Base-by-base conservation (phyloP, 106 monocot species). In the Alisma plantagoaquatica region DNA sequence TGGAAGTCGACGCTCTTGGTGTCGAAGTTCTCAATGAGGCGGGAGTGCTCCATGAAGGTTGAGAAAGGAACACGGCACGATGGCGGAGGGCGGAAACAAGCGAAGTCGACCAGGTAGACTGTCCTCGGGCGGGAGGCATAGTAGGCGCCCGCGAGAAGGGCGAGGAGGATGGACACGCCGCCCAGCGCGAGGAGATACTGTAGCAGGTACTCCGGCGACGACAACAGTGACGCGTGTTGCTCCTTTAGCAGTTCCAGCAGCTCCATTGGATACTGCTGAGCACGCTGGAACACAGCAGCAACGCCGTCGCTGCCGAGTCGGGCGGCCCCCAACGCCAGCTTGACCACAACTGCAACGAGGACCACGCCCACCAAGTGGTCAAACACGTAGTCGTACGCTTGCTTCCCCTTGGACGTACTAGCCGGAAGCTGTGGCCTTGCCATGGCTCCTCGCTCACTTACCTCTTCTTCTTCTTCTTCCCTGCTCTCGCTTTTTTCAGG, bases 391-490 rank as follows among this genome's bases (percentile, higher is more conserved):
- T 79, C 80, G 68, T 80, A 91, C 1, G 83, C 84, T 17, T 79
- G 56, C 53, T 81, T 85, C 32, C n/a, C n/a, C n/a, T n/a, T n/a
- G n/a, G n/a, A 85, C 91, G 60, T 91, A 78, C 58, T 77, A 87
- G 77, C 49, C 35, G 14, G 35, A 38, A 38, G 6, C 9, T 7
- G 35, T 14, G 35, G 35, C 9, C 6, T 6, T 6, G 14, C 9
- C 14, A 38, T 38, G 35, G 35, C 9, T 7, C n/a, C 9, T 38
- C 9, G 35, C 14, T 6, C 6, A 38, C 9, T 6, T 14, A 38
- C 14, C 14, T 38, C 35, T 38, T 38, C 9, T 38, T 38, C 35
- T 38, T 38, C 35, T 14, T 38, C 14, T 14, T 7, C 35, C 14
- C 35, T 38, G 35, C 35, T 38, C 35, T 38, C 9, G 9, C 14